Evolutionary conservation across 768 basidiomycete genomes (phyloP).

Genomic region (Mycena venus): DNA sequence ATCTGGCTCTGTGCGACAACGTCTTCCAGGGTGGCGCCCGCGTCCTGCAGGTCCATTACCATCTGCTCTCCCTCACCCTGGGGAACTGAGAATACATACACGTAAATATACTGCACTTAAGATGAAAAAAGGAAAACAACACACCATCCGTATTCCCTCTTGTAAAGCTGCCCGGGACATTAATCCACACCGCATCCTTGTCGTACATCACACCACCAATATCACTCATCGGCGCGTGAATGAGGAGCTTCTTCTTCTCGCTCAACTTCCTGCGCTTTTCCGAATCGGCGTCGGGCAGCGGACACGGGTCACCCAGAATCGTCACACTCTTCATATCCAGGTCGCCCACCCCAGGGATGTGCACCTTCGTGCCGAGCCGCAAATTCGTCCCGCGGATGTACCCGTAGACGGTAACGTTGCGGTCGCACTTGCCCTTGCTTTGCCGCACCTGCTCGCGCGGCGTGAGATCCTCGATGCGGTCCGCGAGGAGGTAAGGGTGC

Average conservation of each 20-base stretch:
- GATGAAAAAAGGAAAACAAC: constrained; percentile 31
- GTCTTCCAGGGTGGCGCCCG: constrained; percentile 84
- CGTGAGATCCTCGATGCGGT: constrained; percentile 95
- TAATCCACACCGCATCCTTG: constrained; percentile 98
- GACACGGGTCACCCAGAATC: constrained; percentile 93
- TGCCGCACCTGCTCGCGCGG: constrained; percentile 85
- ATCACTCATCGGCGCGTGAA: constrained; percentile 99
- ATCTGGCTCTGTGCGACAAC: constrained; percentile 86
- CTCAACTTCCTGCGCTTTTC: constrained; percentile 94
- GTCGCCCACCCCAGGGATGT: constrained; percentile 96
- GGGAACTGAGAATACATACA: constrained; percentile 63
- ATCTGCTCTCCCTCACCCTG: constrained; percentile 97
- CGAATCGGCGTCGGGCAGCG: constrained; percentile 89
- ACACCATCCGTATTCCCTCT: constrained; percentile 77
- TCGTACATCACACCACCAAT: constrained; percentile 97
- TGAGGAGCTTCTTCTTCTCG: constrained; percentile 92
- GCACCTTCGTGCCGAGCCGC: constrained; percentile 81
- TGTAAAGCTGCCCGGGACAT: constrained; percentile 95
- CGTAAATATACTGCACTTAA: neutral
- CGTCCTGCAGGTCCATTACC: constrained; percentile 97
- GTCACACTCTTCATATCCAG: constrained; percentile 81
- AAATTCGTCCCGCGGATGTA: constrained; percentile 94
- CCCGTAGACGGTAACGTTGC: constrained; percentile 94
- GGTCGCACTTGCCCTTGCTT: constrained; percentile 89
- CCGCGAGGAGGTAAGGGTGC: constrained; percentile 95